These are phyloP conservation scores for Yamadazyma epiphylla DNA, from an alignment of 1,139 yeast species.

Conservation along the genomic window DNA sequence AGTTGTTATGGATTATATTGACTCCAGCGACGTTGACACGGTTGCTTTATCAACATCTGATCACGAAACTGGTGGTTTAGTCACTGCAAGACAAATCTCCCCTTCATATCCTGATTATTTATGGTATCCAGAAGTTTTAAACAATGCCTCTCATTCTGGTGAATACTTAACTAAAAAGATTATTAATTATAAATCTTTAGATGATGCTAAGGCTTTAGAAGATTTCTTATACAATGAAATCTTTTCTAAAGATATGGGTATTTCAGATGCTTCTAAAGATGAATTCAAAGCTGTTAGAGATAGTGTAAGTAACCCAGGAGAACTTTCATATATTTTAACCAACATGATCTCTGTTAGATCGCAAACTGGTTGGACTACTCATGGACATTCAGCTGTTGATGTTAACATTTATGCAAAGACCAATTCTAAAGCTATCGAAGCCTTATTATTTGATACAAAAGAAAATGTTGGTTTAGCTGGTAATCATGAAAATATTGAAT, in stretches of 20 bases:
- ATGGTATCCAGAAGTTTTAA: conserved; percentile 75
- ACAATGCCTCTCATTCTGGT: conserved; percentile 67
- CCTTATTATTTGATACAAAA: conserved; percentile 24
- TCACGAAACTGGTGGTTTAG: conserved; percentile 89
- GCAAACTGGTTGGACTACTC: conserved; percentile 83
- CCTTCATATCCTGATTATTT: conserved; percentile 30
- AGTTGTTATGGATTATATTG: conserved; percentile 65
- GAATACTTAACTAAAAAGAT: conserved; percentile 51
- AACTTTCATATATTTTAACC: conserved; percentile 35
- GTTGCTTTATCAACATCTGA: conserved; percentile 76
- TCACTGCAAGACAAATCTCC: conserved; percentile 67
- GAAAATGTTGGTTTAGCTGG: conserved; percentile 55
- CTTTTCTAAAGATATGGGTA: conserved; percentile 56
- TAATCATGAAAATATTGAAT: conserved; percentile 78
- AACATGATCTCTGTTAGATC: conserved; percentile 67
- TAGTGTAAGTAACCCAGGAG: conserved; percentile 28
- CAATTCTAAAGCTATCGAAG: conserved; percentile 42
- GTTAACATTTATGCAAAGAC: conserved; percentile 78
- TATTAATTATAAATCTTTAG: conserved; percentile 16
- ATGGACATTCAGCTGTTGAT: conserved; percentile 88
- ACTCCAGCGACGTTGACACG: conserved; percentile 63
- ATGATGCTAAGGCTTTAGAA: conserved; percentile 20
- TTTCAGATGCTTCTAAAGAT: conserved; percentile 46
- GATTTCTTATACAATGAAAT: conserved; percentile 39
- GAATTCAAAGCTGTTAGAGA: conserved; percentile 38